A percentile compares a stretch with the other conserved stretches of the same genome.
These are phyloP conservation scores for Carex pumila DNA, from an alignment of 176 grass and related monocot genomes.

Conservation along the genomic window DNA sequence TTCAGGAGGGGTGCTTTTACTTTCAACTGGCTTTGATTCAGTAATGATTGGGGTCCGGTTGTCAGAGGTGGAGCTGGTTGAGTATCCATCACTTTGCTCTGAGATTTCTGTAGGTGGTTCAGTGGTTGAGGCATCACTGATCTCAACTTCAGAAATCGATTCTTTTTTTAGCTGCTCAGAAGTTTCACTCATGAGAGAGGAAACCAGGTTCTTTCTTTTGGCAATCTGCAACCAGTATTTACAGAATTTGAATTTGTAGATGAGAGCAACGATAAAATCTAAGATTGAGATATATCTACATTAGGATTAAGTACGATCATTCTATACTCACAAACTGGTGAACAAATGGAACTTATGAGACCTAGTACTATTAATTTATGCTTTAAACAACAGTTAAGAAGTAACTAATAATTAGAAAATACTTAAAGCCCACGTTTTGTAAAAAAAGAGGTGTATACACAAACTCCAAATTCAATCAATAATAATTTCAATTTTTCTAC, in stretches of 20 bases:
- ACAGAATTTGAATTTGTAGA: neutral
- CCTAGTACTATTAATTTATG: neutral
- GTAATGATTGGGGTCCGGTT: neutral
- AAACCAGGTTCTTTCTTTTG: conserved; percentile 18
- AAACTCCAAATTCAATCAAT: neutral
- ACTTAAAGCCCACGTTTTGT: neutral
- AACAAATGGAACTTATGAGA: neutral
- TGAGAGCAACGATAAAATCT: neutral
- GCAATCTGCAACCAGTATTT: conserved; percentile 14
- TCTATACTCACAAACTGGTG: neutral
- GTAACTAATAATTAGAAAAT: neutral
- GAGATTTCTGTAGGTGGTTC: neutral
- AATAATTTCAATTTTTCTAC: neutral
- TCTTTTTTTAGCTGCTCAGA: neutral
- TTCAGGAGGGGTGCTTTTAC: neutral
- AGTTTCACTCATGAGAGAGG: conserved; percentile 5
- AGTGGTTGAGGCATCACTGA: neutral
- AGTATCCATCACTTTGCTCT: neutral
- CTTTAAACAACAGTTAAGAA: neutral
- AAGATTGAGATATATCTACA: neutral
- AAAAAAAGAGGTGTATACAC: neutral
- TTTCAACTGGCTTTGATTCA: neutral
- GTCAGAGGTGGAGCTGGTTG: neutral
- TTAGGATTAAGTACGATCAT: neutral
- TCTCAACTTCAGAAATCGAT: neutral